phyloP scores from a whole-genome alignment of 2,329 filamentous ascomycete genomes.

The Dothidotthia symphoricarpi region DNA sequence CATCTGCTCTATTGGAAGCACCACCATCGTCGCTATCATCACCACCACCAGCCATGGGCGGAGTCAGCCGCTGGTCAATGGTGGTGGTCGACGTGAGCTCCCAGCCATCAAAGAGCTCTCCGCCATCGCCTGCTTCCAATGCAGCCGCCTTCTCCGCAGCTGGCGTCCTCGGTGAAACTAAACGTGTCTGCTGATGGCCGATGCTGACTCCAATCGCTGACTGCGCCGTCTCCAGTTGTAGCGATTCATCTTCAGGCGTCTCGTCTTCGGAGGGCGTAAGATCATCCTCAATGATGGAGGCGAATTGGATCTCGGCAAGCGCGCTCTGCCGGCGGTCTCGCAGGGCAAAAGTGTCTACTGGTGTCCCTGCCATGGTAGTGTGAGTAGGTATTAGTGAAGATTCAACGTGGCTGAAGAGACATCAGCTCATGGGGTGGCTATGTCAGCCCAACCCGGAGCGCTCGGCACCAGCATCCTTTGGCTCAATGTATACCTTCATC shows the following conservation, averaged over 20 bases:
- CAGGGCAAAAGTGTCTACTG: constrained; percentile 2
- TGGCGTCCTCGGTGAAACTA: constrained; percentile 58
- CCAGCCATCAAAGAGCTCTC: constrained; percentile 50
- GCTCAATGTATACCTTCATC: constrained; percentile 1
- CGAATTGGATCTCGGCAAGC: constrained; percentile 44
- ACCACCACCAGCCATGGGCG: neutral
- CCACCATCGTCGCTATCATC: constrained; percentile 9
- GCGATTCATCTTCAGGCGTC: constrained; percentile 26
- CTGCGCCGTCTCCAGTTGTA: constrained; percentile 43
- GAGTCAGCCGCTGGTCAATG: constrained; percentile 3
- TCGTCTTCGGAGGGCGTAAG: constrained; percentile 50
- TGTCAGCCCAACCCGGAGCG: neutral
- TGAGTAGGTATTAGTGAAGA: constrained; percentile 1
- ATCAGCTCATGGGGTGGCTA: constrained; percentile 1
- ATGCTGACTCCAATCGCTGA: constrained; percentile 60
- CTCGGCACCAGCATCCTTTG: neutral
- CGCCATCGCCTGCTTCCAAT: constrained; percentile 48
- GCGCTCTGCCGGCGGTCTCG: constrained; percentile 35
- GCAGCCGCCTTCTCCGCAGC: constrained; percentile 59
- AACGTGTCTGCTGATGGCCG: constrained; percentile 55
- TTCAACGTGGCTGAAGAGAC: neutral
- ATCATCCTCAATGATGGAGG: constrained; percentile 40
- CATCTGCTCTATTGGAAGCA: no score
- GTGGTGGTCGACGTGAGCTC: constrained; percentile 20
- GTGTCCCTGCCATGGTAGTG: constrained; percentile 23